Evolutionary conservation across 805 yeast genomes (phyloP).

Genomic region (Saturnispora saitoi): DNA sequence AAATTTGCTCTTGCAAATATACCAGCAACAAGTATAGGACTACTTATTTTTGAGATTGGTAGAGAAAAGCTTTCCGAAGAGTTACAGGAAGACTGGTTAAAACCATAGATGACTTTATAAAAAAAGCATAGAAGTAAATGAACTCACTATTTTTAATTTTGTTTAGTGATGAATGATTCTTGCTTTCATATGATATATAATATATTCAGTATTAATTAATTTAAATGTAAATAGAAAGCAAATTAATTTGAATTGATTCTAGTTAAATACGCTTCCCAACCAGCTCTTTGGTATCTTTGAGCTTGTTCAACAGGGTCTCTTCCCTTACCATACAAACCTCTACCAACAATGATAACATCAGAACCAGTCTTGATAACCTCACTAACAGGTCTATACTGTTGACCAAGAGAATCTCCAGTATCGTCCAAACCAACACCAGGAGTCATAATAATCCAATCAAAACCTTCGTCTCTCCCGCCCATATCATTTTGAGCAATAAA

Average conservation of each 20-base stretch:
- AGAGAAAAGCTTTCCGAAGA: conserved; percentile 35
- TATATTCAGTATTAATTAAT: not conserved
- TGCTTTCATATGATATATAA: not conserved
- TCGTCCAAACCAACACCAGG: conserved; percentile 99
- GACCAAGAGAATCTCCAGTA: conserved; percentile 92
- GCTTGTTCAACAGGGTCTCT: conserved; percentile 88
- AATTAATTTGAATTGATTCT: conserved; percentile 19
- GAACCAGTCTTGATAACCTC: conserved; percentile 81
- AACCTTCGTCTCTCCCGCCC: conserved; percentile 77
- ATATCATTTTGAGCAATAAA: conserved; percentile 89
- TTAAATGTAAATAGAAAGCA: not conserved
- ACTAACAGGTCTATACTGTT: conserved; percentile 88
- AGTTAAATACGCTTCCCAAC: conserved; percentile 82
- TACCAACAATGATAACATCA: conserved; percentile 95
- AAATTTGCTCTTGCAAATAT: conserved; percentile 65
- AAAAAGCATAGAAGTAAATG: too few relatives aligned
- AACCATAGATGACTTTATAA: conserved; percentile 1
- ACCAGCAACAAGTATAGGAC: conserved; percentile 84
- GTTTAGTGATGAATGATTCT: too few relatives aligned
- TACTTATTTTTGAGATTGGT: conserved; percentile 76
- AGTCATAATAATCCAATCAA: conserved; percentile 94
- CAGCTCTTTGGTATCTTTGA: conserved; percentile 81
- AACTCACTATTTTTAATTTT: too few relatives aligned
- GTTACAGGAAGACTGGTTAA: conserved; percentile 14
- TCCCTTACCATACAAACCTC: conserved; percentile 92